These are phyloP conservation scores for Sporothrix globosa DNA, from an alignment of 2,329 filamentous ascomycete genomes.

Conservation along the genomic window DNA sequence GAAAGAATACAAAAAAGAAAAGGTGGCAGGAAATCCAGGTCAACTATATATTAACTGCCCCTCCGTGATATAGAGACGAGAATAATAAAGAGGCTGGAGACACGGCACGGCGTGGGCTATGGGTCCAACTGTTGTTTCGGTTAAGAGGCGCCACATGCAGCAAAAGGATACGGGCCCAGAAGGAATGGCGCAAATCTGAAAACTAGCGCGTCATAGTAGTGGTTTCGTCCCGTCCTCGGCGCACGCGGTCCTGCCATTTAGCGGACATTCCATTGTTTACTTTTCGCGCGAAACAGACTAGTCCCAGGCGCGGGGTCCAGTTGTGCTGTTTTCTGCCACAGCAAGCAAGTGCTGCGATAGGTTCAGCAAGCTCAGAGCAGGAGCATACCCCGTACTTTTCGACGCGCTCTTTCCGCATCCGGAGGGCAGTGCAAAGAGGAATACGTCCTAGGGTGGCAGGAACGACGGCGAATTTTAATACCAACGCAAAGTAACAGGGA, in stretches of 20 bases:
- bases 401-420: constrained; percentile 31
- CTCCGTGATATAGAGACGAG: not conserved
- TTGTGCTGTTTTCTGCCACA: constrained; percentile 16
- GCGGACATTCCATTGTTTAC: constrained; percentile 31
- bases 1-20: not conserved
- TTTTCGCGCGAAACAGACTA: constrained; percentile 28
- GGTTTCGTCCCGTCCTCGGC: constrained; percentile 21
- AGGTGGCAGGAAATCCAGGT: not conserved
- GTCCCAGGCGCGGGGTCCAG: not conserved
- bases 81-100: constrained; percentile 10
- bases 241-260: constrained; percentile 13
- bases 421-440: not conserved
- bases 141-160: not conserved
- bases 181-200: not conserved
- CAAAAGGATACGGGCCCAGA: not conserved
- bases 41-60: not conserved
- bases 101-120: constrained; percentile 3
- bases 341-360: constrained; percentile 21
- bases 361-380: not conserved
- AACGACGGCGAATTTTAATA: not conserved
- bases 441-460: not conserved
- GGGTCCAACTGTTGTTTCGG: not conserved
- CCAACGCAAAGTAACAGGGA: not conserved
- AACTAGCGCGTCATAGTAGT: constrained; percentile 17
- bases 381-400: constrained; percentile 9